Evolutionary conservation across 2,329 filamentous ascomycete genomes (phyloP).

Genomic region (Aspergillus carbonarius): DNA sequence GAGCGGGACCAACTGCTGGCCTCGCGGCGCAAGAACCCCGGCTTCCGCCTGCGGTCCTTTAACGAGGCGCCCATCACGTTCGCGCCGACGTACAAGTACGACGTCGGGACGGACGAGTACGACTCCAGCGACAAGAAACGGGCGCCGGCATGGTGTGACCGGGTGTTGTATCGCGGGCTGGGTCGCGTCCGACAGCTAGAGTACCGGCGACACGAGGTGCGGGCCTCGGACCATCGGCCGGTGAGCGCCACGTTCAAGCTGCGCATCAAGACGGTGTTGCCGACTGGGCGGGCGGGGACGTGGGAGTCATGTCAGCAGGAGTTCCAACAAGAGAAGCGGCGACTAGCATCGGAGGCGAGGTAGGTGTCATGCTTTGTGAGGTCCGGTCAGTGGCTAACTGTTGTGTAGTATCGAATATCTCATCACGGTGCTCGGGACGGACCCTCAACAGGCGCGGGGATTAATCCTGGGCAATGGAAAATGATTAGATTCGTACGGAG

Average conservation of each 20-base stretch:
- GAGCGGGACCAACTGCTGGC: slow-evolving; percentile 92
- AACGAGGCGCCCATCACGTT: slow-evolving; percentile 89
- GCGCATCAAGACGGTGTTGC: slow-evolving; percentile 77
- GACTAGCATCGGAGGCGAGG: slow-evolving; percentile 72
- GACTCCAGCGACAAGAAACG: slow-evolving; percentile 94
- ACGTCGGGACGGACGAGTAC: slow-evolving; percentile 90
- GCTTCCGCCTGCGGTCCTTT: slow-evolving; percentile 84
- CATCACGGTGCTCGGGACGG: slow-evolving; percentile 60
- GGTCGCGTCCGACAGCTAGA: slow-evolving; percentile 83
- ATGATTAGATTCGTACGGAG: slow-evolving; percentile 9
- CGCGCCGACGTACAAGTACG: slow-evolving; percentile 97
- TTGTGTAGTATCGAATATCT: slow-evolving; percentile 61
- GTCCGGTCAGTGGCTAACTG: slow-evolving; percentile 2
- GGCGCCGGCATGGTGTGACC: slow-evolving; percentile 94
- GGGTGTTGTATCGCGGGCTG: slow-evolving; percentile 79
- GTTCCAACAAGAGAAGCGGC: slow-evolving; percentile 70
- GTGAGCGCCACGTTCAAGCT: slow-evolving; percentile 84
- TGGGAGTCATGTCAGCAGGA: slow-evolving; percentile 73
- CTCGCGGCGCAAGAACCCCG: slow-evolving; percentile 82
- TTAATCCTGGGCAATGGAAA: slow-evolving; percentile 36
- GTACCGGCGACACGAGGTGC: slow-evolving; percentile 84
- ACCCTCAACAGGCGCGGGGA: slow-evolving; percentile 53
- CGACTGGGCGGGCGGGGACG: slow-evolving; percentile 61
- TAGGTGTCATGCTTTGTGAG: slow-evolving; percentile 37
- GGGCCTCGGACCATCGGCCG: slow-evolving; percentile 87